Base-by-base conservation (phyloP, 176 grass and related monocot genomes). In the Bolboschoenus planiculmis region DNA sequence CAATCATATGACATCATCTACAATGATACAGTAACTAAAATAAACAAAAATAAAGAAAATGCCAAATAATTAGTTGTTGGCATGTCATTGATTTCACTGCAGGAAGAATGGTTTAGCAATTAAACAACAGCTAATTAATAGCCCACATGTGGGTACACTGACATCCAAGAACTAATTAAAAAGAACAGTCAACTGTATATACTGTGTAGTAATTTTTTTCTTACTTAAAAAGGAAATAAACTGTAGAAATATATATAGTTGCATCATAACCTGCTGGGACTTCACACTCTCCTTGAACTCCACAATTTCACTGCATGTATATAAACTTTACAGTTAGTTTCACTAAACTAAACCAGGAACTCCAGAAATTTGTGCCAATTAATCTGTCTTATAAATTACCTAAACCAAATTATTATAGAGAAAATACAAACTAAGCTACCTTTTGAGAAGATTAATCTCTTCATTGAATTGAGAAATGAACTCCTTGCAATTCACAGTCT, bases 381-480 rank as follows among this genome's bases (percentile, higher is more conserved):
- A 8, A 18, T 66, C 4, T 35, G 30, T 34, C 24, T 14, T 53
- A n/a, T n/a, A n/a, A n/a, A n/a, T n/a, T n/a, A n/a, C n/a, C n/a
- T n/a, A n/a, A n/a, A n/a, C n/a, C n/a, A n/a, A n/a, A n/a, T n/a
- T 53, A 14, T 53, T 16, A 53, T 53, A 15, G 18, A 53, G 13
- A 53, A 18, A 53, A 53, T 53, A 15, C 50, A 53, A 53, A 16
- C 2, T 53, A 53, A 53, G 14, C 50, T 58, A 89, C 88, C 72
- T 86, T 50, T 84, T 84, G 13, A 90, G 84, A 73, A 13, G 43
- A 31, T 23, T 10, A 30, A 89, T 53, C 80, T 89, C 79, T 13
- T 42, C 20, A 42, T 71, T 62, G 26, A 10, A 30, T 31, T 83
- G 53, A 27, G 8, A 5, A 9, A 76, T 55, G 46, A 44, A 37